phyloP scores from a whole-genome alignment of 805 yeast genomes.

The Saccharomycopsis javanensis region DNA sequence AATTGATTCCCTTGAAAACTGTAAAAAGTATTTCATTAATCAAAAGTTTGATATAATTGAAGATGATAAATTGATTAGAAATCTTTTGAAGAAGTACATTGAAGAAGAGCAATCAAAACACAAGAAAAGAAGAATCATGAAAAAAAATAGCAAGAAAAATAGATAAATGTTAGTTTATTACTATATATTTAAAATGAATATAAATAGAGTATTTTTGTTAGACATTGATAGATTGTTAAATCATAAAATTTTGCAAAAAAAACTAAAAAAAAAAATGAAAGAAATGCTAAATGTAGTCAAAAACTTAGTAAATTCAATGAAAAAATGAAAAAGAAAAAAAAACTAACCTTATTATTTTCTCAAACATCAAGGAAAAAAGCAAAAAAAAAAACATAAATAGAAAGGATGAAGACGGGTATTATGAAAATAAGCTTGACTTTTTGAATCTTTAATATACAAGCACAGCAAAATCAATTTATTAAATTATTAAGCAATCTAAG shows the following conservation, averaged over 20 bases:
- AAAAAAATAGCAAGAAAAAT: background rate
- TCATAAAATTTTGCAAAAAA: too few relatives aligned
- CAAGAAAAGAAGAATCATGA: constrained; percentile 10
- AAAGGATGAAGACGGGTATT: background rate
- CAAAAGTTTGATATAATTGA: constrained; percentile 36
- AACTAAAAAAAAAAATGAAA: too few relatives aligned
- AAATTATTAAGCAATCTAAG: background rate
- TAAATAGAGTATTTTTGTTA: background rate
- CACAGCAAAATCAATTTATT: background rate
- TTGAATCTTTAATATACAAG: background rate
- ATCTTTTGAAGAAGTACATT: constrained; percentile 36
- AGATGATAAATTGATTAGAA: constrained; percentile 50
- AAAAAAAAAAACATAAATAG: background rate
- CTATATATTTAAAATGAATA: background rate
- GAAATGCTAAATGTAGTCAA: too few relatives aligned
- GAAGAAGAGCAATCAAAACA: background rate
- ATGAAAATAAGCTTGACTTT: too few relatives aligned
- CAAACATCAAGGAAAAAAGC: too few relatives aligned
- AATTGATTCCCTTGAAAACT: constrained; percentile 36
- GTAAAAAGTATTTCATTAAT: constrained; percentile 24
- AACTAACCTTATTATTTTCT: too few relatives aligned
- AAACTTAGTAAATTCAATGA: too few relatives aligned
- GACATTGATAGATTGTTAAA: too few relatives aligned
- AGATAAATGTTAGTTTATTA: background rate
- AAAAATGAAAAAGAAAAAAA: too few relatives aligned